phyloP scores from a whole-genome alignment of 257 asterid genomes.

The Thymus mandschuricus region DNA sequence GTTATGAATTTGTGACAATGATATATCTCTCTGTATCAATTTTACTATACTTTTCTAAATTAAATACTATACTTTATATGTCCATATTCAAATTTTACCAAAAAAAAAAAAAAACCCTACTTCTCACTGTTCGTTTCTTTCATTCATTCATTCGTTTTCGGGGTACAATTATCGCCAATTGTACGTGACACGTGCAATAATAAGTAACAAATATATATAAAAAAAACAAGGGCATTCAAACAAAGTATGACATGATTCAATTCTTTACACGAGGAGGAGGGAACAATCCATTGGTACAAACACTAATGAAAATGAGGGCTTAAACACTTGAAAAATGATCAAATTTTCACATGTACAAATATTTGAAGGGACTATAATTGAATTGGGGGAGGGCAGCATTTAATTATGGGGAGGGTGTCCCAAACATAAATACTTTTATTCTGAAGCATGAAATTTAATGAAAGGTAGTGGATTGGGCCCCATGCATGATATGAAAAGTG shows the following conservation, averaged over 20 bases:
- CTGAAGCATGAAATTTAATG: slow-evolving; percentile 1
- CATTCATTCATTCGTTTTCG: too few species aligned
- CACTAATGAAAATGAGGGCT: not conserved
- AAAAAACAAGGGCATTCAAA: not conserved
- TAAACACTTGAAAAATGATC: not conserved
- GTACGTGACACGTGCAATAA: not conserved
- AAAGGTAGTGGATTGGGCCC: not conserved
- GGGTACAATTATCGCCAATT: not conserved
- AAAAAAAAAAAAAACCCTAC: too few species aligned
- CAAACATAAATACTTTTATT: slow-evolving; percentile 1
- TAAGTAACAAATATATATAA: not conserved
- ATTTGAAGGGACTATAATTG: not conserved
- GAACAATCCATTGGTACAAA: not conserved
- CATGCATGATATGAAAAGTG: not conserved
- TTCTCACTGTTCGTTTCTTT: too few species aligned
- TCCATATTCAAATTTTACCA: too few species aligned
- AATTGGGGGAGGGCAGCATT: not conserved
- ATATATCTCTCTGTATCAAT: too few species aligned
- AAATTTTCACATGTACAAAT: not conserved
- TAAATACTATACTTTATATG: too few species aligned
- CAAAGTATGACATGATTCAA: not conserved
- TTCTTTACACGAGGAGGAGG: not conserved
- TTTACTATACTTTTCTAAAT: too few species aligned
- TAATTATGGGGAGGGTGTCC: not conserved
- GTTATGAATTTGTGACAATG: not conserved